These are phyloP conservation scores for Podospora pseudocomata DNA, from an alignment of 495 filamentous ascomycete species.

Conservation along the genomic window DNA sequence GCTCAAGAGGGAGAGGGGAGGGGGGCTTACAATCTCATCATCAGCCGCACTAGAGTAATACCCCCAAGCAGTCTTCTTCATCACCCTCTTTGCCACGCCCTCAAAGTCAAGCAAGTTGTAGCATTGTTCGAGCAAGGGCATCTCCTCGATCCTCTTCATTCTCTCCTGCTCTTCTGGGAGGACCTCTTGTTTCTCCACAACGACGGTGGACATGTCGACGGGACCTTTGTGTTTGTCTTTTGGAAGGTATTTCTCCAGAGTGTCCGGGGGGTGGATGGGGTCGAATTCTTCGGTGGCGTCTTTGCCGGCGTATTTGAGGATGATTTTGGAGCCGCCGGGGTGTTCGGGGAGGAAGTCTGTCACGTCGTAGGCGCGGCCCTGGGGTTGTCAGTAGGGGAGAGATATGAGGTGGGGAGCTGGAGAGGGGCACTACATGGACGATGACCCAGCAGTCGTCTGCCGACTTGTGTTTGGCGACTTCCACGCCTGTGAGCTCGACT, in stretches of 20 bases:
- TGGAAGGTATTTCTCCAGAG: constrained; percentile 76
- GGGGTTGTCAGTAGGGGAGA: too few species aligned
- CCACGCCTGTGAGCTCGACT: constrained; percentile 54
- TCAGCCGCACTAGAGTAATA: constrained; percentile 96
- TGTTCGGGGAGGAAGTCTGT: constrained; percentile 71
- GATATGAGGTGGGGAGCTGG: neutral
- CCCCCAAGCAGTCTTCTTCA: constrained; percentile 95
- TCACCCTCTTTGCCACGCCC: constrained; percentile 76
- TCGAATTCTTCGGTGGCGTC: constrained; percentile 84
- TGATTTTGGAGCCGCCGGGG: constrained; percentile 74
- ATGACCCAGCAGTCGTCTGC: constrained; percentile 76
- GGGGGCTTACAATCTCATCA: constrained; percentile 66
- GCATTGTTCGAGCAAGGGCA: constrained; percentile 83
- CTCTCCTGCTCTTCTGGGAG: constrained; percentile 77
- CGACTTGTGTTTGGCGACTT: constrained; percentile 65
- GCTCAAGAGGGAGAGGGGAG: too few species aligned
- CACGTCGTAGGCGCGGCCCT: constrained; percentile 71
- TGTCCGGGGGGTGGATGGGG: constrained; percentile 75
- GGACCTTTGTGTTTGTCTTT: constrained; percentile 83
- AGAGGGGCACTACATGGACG: constrained; percentile 52
- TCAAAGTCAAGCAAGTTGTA: constrained; percentile 97
- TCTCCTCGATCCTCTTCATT: constrained; percentile 67
- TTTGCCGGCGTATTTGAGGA: constrained; percentile 80
- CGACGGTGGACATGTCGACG: constrained; percentile 85
- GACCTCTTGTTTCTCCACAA: constrained; percentile 61